These are phyloP conservation scores for Gaultheria prostrata DNA, from an alignment of 148 eudicot species.

Conservation along the genomic window DNA sequence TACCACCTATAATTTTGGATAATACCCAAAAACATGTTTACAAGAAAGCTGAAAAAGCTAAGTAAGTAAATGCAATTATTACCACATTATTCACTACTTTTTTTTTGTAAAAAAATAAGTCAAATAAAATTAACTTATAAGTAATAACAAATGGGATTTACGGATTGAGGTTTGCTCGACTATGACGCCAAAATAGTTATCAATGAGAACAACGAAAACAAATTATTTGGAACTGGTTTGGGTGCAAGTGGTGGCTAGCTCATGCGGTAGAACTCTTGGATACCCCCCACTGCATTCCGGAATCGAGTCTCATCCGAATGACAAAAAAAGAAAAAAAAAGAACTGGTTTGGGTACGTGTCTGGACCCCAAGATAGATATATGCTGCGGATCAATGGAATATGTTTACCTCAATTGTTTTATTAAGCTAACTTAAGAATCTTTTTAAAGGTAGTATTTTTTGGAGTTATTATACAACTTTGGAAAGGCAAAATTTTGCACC, in stretches of 20 bases:
- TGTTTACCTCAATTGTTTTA: neutral
- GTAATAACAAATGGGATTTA: neutral
- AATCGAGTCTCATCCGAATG: too few relatives aligned
- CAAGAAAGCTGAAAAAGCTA: neutral
- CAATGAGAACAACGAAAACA: neutral
- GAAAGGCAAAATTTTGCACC: neutral
- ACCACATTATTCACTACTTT: too few relatives aligned
- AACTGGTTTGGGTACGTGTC: too few relatives aligned
- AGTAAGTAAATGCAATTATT: too few relatives aligned
- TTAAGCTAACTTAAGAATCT: conserved; percentile 2
- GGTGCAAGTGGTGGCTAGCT: too few relatives aligned
- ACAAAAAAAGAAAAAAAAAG: too few relatives aligned
- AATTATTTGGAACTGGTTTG: too few relatives aligned
- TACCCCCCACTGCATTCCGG: too few relatives aligned
- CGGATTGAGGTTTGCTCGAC: neutral
- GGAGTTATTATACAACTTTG: neutral
- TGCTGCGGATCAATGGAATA: neutral
- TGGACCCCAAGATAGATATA: neutral
- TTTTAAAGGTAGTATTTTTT: neutral
- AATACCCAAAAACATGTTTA: too few relatives aligned
- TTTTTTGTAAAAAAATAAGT: neutral
- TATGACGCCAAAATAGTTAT: neutral
- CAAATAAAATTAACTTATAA: neutral
- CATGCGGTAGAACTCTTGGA: too few relatives aligned
- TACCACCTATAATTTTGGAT: too few relatives aligned